Evolutionary conservation across 495 filamentous ascomycete species (phyloP).

Genomic region (Aspergillus campestris): DNA sequence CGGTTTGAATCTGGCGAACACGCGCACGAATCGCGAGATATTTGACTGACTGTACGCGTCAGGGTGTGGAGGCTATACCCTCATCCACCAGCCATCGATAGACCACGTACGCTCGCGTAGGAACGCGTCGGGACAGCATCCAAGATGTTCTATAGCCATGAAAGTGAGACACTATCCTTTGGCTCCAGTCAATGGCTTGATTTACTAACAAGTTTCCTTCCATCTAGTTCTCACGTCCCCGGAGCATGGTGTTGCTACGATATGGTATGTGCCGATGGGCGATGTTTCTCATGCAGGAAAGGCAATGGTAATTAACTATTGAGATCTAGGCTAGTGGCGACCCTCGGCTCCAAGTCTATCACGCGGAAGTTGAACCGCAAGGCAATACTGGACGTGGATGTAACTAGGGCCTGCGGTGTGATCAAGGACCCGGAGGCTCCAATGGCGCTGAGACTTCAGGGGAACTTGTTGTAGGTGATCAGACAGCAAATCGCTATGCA

Average conservation of each 20-base stretch:
- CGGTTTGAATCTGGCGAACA: too few relatives aligned
- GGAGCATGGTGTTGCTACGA: conserved; percentile 85
- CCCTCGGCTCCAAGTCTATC: conserved; percentile 67
- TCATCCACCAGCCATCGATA: not conserved
- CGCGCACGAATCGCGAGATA: too few relatives aligned
- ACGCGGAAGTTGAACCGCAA: conserved; percentile 72
- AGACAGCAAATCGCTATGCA: not conserved
- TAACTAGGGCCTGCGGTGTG: conserved; percentile 76
- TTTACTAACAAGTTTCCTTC: conserved; percentile 16
- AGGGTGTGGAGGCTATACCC: not conserved
- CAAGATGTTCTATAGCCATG: conserved; percentile 87
- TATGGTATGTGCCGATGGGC: conserved; percentile 56
- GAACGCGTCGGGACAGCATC: not conserved
- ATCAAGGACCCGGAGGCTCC: conserved; percentile 80
- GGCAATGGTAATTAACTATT: not conserved
- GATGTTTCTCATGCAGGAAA: not conserved
- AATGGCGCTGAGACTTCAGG: conserved; percentile 86
- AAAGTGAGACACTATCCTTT: conserved; percentile 49
- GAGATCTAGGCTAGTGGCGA: conserved; percentile 73
- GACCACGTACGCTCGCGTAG: not conserved
- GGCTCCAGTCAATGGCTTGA: not conserved
- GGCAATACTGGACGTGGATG: conserved; percentile 79
- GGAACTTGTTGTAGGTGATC: conserved; percentile 61
- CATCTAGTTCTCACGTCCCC: conserved; percentile 71
- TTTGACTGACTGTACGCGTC: too few relatives aligned